Base-by-base conservation (phyloP, 805 yeast species). In the Monosporozyma aerobia region DNA sequence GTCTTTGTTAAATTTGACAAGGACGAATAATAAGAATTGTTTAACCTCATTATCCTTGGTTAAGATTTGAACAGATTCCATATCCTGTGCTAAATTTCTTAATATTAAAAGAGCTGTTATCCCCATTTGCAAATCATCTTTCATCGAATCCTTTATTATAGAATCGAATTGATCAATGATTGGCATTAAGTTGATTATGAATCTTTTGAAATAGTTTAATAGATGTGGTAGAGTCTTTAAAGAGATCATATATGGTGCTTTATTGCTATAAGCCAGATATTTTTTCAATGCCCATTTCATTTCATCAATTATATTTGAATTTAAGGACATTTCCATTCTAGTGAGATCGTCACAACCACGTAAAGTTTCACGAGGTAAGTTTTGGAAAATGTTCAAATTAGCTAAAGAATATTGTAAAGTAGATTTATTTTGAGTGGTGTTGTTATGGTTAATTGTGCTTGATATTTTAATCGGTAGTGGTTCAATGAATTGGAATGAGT, bases 41-140 rank as follows among this genome's bases (percentile, higher is more conserved):
- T 78, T 77, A 45, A 86, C 74, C 19, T 68, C 63, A 22, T 70
- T 68, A 53, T 77, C 72, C 59, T 77, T 73, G 1, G 92, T 85
- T 56, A 94, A 70, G 62, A 83, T 75, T 64, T 86, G 89, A 44
- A 95, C 94, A 61, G 88, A 86, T 46, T 78, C 85, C 11, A 86
- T 77, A 65, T 90, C 96, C 64, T 92, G 95, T 2, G 87, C 79
- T 47, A 87, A 70, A 67, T 94, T 94, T 63, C 98, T 77, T 53
- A 94, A 71, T 19, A 87, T 79, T 44, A 94, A 54, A 23, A 69
- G 46, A 73, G 59, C 77, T 62, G 49, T 77, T 61, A 62, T 56
- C 25, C 71, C 69, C 30, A 59, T 62, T 54, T 67, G 70, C 50
- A 66, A 50, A 33, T 56, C 54, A 52, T 57, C 51, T 8, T 51